These are phyloP conservation scores for Blumeriella jaapii DNA, from an alignment of 2,329 filamentous ascomycete species.

Conservation along the genomic window DNA sequence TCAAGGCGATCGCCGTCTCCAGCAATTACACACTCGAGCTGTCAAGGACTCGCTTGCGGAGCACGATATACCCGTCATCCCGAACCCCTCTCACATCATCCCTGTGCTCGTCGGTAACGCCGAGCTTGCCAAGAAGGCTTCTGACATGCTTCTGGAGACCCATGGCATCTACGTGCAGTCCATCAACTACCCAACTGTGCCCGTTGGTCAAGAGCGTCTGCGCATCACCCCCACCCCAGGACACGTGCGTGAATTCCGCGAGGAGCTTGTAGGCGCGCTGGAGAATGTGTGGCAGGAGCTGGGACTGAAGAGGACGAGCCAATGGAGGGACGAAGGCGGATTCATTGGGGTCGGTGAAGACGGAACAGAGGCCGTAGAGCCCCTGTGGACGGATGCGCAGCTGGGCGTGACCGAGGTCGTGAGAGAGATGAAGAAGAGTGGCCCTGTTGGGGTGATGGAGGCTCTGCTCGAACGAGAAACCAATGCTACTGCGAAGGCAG, in stretches of 20 bases:
- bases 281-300: conserved; percentile 83
- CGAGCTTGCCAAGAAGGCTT: conserved; percentile 81
- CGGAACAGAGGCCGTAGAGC: conserved; percentile 43
- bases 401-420: conserved; percentile 61
- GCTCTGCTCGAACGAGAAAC: conserved; percentile 46
- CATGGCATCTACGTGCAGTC: conserved; percentile 95
- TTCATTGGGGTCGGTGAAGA: conserved; percentile 88
- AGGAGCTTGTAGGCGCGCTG: conserved; percentile 73
- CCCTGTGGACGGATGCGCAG: conserved; percentile 90
- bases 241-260: conserved; percentile 73
- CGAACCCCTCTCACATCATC: conserved; percentile 93
- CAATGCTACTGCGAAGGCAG: conserved; percentile 26
- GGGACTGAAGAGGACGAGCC: conserved; percentile 80
- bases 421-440: conserved; percentile 45
- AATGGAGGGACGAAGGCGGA: conserved; percentile 84
- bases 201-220: conserved; percentile 92
- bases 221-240: conserved; percentile 94
- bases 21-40: conserved; percentile 91
- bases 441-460: conserved; percentile 39
- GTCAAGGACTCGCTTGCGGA: conserved; percentile 75
- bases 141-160: conserved; percentile 80
- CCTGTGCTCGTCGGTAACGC: conserved; percentile 91
- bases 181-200: conserved; percentile 98
- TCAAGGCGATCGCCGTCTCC: conserved; percentile 75
- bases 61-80: conserved; percentile 88